phyloP scores from a whole-genome alignment of 2,329 filamentous ascomycete species.

The Talaromyces sp. region DNA sequence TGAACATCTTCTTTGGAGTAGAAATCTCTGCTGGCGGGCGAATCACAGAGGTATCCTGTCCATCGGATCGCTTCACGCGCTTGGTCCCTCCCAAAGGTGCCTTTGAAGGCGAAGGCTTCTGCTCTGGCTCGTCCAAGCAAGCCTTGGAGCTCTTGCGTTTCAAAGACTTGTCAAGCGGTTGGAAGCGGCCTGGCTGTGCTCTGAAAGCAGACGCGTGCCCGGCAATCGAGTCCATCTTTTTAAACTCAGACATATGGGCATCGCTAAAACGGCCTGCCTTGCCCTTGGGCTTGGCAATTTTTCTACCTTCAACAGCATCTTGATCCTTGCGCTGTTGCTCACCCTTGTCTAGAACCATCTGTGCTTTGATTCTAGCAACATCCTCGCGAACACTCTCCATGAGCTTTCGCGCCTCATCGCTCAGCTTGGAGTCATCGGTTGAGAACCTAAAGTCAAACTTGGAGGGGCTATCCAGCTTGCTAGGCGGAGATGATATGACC shows the following conservation, averaged over 20 bases:
- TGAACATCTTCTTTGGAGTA: constrained; percentile 18
- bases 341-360: constrained; percentile 59
- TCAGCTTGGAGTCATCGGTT: constrained; percentile 40
- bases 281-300: constrained; percentile 74
- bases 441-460: constrained; percentile 43
- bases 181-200: constrained; percentile 40
- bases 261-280: constrained; percentile 76
- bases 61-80: constrained; percentile 61
- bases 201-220: constrained; percentile 73
- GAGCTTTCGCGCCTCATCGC: constrained; percentile 49
- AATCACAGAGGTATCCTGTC: constrained; percentile 64
- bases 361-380: constrained; percentile 63
- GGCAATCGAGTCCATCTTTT: constrained; percentile 96
- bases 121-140: constrained; percentile 57
- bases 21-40: constrained; percentile 32
- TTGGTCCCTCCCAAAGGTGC: constrained; percentile 51
- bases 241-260: constrained; percentile 80
- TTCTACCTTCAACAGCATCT: constrained; percentile 51
- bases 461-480: constrained; percentile 35
- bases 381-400: constrained; percentile 67
- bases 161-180: constrained; percentile 37
- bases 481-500: constrained; percentile 25
- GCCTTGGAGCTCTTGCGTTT: constrained; percentile 57
- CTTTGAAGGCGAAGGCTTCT: constrained; percentile 35
- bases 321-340: constrained; percentile 47